phyloP scores from a whole-genome alignment of 345 rosid species.

The Pistacia atlantica region DNA sequence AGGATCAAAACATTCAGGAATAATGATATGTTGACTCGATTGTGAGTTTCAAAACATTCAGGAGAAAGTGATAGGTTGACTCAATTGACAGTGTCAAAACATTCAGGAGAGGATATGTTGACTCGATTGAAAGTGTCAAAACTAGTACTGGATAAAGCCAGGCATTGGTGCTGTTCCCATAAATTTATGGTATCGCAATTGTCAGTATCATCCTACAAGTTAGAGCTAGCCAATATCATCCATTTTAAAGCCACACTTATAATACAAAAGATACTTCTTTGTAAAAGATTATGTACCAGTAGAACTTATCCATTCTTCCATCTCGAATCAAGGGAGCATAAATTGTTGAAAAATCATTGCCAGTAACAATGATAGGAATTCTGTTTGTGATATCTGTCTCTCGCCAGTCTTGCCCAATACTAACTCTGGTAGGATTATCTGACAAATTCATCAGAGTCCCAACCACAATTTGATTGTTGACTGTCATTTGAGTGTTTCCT shows the following conservation, averaged over 20 bases:
- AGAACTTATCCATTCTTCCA: slow-evolving; percentile 97
- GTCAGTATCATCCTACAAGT: not conserved
- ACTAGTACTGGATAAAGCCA: not conserved
- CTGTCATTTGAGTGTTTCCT: slow-evolving; percentile 96
- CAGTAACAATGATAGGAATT: slow-evolving; percentile 89
- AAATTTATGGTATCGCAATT: not conserved
- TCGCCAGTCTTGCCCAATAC: slow-evolving; percentile 97
- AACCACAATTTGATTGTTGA: slow-evolving; percentile 90
- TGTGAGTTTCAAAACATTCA: no score
- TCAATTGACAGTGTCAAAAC: not conserved
- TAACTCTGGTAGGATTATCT: slow-evolving; percentile 94
- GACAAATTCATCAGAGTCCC: slow-evolving; percentile 93
- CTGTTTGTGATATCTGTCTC: slow-evolving; percentile 74
- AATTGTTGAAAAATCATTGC: slow-evolving; percentile 83
- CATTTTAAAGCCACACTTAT: not conserved
- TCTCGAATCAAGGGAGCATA: slow-evolving; percentile 98
- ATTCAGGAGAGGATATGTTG: not conserved
- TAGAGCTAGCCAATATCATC: not conserved
- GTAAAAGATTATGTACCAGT: slow-evolving; percentile 54
- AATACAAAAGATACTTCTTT: not conserved
- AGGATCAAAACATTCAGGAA: no score
- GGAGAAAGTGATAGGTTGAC: not conserved
- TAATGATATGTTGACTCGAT: no score
- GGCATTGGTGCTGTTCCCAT: not conserved
- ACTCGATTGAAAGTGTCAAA: not conserved